Evolutionary conservation across 179 eudicot genomes (phyloP).

Genomic region (Dionaea muscipula): DNA sequence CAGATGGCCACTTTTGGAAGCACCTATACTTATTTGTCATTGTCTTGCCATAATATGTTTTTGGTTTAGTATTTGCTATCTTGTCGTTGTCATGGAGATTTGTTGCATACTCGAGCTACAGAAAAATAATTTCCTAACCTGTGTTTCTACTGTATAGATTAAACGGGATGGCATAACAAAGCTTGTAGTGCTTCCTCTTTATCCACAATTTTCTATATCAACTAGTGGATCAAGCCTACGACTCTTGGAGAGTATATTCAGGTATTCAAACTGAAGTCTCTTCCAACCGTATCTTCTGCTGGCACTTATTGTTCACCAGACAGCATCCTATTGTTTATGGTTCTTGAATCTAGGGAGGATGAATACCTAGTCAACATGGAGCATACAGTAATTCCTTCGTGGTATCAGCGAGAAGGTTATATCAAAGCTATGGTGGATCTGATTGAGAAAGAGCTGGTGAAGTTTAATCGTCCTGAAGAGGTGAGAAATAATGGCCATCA

Average conservation of each 20-base stretch:
- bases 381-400: conserved; percentile 95
- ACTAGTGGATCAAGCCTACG: conserved; percentile 99
- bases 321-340: neutral
- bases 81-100: neutral
- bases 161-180: conserved; percentile 76
- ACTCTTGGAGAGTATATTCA: conserved; percentile 80
- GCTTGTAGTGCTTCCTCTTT: conserved; percentile 97
- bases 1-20: too few relatives aligned
- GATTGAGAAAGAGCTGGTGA: conserved; percentile 58
- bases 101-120: neutral
- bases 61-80: too few relatives aligned
- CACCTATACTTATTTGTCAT: too few relatives aligned
- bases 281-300: neutral
- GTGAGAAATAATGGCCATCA: conserved; percentile 22
- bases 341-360: conserved; percentile 56
- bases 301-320: neutral
- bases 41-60: neutral
- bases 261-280: conserved; percentile 25
- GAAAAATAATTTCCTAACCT: neutral
- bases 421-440: conserved; percentile 83
- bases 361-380: conserved; percentile 94
- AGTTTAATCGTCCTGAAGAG: conserved; percentile 63
- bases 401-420: conserved; percentile 99
- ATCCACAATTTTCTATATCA: conserved; percentile 96
- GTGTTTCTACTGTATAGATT: conserved; percentile 31